Base-by-base conservation (phyloP, 352 stramenopile genomes). In the Pythium diclinum region DNA sequence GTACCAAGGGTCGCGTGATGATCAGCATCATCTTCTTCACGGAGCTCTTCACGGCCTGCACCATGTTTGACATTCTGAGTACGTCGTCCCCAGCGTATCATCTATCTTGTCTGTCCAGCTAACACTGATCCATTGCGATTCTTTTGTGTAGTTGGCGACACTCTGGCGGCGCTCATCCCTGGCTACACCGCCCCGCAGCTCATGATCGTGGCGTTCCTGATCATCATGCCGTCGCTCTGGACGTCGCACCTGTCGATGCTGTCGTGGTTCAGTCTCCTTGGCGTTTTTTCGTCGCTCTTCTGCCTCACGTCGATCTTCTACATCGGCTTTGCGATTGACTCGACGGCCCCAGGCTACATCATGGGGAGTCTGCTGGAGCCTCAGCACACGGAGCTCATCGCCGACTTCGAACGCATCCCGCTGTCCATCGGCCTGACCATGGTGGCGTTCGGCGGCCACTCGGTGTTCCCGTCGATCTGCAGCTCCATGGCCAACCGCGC, bases 401-500 rank as follows among this genome's bases (percentile, higher is more conserved):
- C 78, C 9, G 80, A 90, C 59, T 34, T 56, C 25, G 82, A 94
- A 17, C 80, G 81, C 9, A 88, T 92, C 42, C 83, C 87, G 33
- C 69, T 94, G 9, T 69, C 81, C 17, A 96, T 96, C 67, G 87
- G 87, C 3, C 76, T 96, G 13, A 90, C 83, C 3, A 94, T 94
- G 81, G 87, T 96, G 33, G 86, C 86, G 36, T 96, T 96, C 38
- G 87, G 85, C 13, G 87, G 87, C 33, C 87, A 96, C 74, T 93
- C 86, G 28, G 84, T 93, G 33, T 95, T 96, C 68, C 87, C 85
- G n/a, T 91, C 83, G n/a, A 96, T 96, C 59, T 94, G 89, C 65
- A 88, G 79, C 70, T 94, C 87, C 46, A 84, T 96, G 73, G 65
- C 71, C 6, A 77, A 91, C 66, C 76, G 77, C 30, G 47, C 65